phyloP scores from a whole-genome alignment of 2,329 filamentous ascomycete species.

The Sphaerulina populicola region DNA sequence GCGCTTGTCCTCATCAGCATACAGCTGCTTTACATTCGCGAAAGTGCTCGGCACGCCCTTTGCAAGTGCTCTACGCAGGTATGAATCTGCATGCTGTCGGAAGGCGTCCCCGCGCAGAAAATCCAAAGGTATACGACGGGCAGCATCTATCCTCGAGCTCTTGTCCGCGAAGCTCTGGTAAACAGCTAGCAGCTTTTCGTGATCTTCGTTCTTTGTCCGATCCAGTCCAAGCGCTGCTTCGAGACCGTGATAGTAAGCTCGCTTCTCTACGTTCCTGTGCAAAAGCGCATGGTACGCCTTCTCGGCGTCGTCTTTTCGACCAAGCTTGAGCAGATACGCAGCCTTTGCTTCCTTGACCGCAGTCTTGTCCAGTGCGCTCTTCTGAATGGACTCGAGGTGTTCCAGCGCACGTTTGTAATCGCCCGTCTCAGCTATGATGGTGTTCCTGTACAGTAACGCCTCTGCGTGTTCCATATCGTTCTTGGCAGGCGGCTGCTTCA shows the following conservation, averaged over 20 bases:
- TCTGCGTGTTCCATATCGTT: slow-evolving; percentile 88
- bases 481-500: slow-evolving; percentile 70
- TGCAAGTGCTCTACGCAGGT: slow-evolving; percentile 74
- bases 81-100: slow-evolving; percentile 64
- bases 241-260: slow-evolving; percentile 74
- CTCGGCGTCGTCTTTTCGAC: slow-evolving; percentile 67
- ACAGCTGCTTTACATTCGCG: slow-evolving; percentile 90
- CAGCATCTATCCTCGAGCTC: slow-evolving; percentile 73
- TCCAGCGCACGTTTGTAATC: slow-evolving; percentile 75
- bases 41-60: slow-evolving; percentile 95
- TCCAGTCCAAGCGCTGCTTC: slow-evolving; percentile 59
- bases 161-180: slow-evolving; percentile 76
- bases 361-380: slow-evolving; percentile 72
- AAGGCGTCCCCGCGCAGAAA: slow-evolving; percentile 81
- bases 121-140: slow-evolving; percentile 77
- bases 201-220: slow-evolving; percentile 52
- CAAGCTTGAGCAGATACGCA: slow-evolving; percentile 72
- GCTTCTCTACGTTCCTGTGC: slow-evolving; percentile 79
- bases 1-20: slow-evolving; percentile 68
- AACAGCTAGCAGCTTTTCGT: slow-evolving; percentile 65
- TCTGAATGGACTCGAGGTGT: slow-evolving; percentile 70
- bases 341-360: slow-evolving; percentile 79
- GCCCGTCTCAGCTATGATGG: slow-evolving; percentile 81
- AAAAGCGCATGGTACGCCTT: slow-evolving; percentile 73
- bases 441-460: slow-evolving; percentile 89